Conservation (phyloP, 1,284 basidiomycete genomes). For the Ustilago cynodontis region DNA sequence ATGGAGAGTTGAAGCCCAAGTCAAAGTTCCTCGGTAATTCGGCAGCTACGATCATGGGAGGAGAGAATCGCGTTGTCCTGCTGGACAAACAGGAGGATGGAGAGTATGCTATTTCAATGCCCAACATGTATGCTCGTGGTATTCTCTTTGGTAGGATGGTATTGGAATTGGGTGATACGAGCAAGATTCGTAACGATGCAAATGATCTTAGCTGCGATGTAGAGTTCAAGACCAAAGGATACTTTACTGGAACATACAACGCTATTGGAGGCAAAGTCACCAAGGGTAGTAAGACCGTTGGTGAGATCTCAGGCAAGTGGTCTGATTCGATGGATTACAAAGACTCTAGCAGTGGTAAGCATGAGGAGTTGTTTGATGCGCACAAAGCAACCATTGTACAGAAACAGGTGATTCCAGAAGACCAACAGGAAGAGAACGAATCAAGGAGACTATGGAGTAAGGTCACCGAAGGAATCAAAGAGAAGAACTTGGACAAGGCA, state of each 20-base stretch:
- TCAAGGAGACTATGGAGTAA: constrained; percentile 83
- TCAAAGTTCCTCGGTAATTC: constrained; percentile 93
- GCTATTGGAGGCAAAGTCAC: constrained; percentile 85
- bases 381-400: constrained; percentile 78
- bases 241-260: constrained; percentile 97
- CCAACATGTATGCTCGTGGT: constrained; percentile 83
- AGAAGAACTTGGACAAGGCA: constrained; percentile 92
- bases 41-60: constrained; percentile 80
- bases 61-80: constrained; percentile 77
- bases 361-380: constrained; percentile 86
- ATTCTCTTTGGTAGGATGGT: constrained; percentile 99
- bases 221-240: constrained; percentile 98
- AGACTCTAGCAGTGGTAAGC: constrained; percentile 74
- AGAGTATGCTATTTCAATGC: constrained; percentile 68
- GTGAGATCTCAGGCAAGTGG: constrained; percentile 92
- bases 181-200: constrained; percentile 84
- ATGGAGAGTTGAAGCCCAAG: constrained; percentile 95
- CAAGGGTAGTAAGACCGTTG: constrained; percentile 78
- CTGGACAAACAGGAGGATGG: constrained; percentile 65
- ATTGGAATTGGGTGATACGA: constrained; percentile 91
- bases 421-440: constrained; percentile 90
- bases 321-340: constrained; percentile 90
- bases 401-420: constrained; percentile 85
- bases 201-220: constrained; percentile 83
- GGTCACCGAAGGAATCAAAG: constrained; percentile 86